These are phyloP conservation scores for Fusarium humuli DNA, from an alignment of 2,329 filamentous ascomycete genomes.

Conservation along the genomic window DNA sequence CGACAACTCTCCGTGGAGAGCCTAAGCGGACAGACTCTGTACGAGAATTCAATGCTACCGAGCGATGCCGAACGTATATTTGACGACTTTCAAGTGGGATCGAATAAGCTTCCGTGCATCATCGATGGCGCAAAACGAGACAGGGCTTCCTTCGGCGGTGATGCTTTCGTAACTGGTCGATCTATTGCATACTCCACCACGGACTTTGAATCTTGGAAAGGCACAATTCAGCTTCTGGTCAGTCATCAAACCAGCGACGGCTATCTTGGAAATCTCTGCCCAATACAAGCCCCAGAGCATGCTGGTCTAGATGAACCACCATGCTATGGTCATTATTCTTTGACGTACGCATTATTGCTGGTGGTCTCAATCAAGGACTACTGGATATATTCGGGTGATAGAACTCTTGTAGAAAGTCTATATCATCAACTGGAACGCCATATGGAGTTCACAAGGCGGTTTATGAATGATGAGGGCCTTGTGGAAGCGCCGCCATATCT, in stretches of 20 bases:
- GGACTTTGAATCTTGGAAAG: not conserved
- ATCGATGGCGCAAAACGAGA: not conserved
- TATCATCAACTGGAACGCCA: not conserved
- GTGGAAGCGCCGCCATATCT: slow-evolving; percentile 5
- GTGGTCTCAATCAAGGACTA: not conserved
- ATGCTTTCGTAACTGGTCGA: not conserved
- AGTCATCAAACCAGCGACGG: slow-evolving; percentile 7
- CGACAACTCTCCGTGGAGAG: not conserved
- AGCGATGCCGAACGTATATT: fast-evolving
- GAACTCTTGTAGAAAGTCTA: not conserved
- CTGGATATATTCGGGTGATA: not conserved
- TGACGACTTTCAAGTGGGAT: not conserved
- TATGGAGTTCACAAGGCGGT: not conserved
- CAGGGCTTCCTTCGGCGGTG: not conserved
- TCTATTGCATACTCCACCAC: slow-evolving; percentile 5
- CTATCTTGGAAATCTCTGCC: slow-evolving; percentile 3
- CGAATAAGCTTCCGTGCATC: not conserved
- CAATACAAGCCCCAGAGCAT: slow-evolving; percentile 6
- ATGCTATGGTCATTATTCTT: not conserved
- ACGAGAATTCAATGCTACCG: fast-evolving
- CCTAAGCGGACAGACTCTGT: fast-evolving
- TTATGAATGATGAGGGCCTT: slow-evolving; percentile 1
- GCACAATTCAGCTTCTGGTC: not conserved
- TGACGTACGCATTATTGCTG: slow-evolving; percentile 1
- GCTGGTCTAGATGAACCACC: not conserved